Evolutionary conservation across 1,284 basidiomycete species (phyloP), one percentile per base, ranked within the genome.

Genomic region (Coriolopsis trogii): DNA sequence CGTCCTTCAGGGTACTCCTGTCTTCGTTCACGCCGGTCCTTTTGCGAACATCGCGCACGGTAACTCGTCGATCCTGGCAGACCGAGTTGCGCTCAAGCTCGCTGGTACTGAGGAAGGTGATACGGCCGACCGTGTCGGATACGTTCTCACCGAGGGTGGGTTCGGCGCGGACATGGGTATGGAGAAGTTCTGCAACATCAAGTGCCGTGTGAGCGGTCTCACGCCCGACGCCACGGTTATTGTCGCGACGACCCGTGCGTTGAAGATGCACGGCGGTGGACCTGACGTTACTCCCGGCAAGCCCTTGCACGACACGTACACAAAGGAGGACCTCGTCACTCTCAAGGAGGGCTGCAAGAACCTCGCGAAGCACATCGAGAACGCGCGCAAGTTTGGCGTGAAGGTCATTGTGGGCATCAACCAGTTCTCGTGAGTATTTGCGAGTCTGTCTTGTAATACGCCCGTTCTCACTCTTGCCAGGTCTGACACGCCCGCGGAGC

Each of bases 171-270:
- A 99, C 72, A 99, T 99, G 84, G 96, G 95, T 58, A 93, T 95
- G 92, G 93, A 95, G 76, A 95, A 99, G 74, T 99, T 99, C 82
- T 98, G 95, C 82, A 98, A 99, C 77, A 99, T 99, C 82, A 99
- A 99, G 76, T 98, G 96, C 70, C 87, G 97, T 52, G 82, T 93
- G 51, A 95, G 92, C 57, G 96, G 95, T 26, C 83, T 99, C 59
- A 87, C 79, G 50, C 97, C 97, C 15, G 94, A 99, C 71, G 96
- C 95, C 1, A 90, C 91, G 28, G 87, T 99, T 56, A 91, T 99
- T 61, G 96, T 99, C 44, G 97, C 97, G 2, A 99, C 96, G 0
- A 96, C 97, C 33, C 90, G 96, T 58, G 96, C 96, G 18, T 78
- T 99, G 60, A 99, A 99, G 84, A 99, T 98, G 93, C 96, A 99